These are phyloP conservation scores for Oryza coarctata DNA, from an alignment of 176 grass and related monocot species.

Conservation along the genomic window DNA sequence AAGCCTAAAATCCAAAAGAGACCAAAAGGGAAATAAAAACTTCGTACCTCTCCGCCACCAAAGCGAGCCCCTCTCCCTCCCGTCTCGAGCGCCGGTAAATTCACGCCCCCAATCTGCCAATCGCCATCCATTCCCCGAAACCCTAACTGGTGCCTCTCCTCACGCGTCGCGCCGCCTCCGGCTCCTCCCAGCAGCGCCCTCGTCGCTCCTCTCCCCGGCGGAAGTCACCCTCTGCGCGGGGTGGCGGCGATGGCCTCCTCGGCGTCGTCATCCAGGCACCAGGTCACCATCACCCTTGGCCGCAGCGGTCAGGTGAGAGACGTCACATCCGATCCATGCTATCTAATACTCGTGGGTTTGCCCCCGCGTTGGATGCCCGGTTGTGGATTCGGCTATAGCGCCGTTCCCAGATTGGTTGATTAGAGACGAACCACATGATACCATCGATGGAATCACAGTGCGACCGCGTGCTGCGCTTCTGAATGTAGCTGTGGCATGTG, in stretches of 20 bases:
- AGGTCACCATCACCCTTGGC: conserved; percentile 75
- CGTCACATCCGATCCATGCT: not conserved
- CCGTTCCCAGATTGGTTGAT: conserved; percentile 3
- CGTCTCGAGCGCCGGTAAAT: conserved; percentile 13
- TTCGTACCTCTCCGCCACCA: not conserved
- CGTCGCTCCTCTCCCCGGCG: not conserved
- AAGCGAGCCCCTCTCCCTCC: not conserved
- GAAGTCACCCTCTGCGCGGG: not conserved
- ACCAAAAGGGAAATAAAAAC: not conserved
- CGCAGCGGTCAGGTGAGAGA: conserved; percentile 67
- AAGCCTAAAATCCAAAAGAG: not conserved
- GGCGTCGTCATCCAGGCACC: conserved; percentile 40
- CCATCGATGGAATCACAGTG: not conserved
- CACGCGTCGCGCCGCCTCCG: not conserved
- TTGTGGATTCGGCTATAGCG: not conserved
- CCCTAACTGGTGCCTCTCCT: conserved; percentile 10
- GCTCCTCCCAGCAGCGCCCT: not conserved
- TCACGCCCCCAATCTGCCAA: not conserved
- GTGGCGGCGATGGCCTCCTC: conserved; percentile 40
- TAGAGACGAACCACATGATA: conserved; percentile 10
- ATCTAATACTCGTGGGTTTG: not conserved
- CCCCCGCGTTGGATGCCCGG: not conserved
- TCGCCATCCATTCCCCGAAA: conserved; percentile 24
- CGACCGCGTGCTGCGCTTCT: not conserved
- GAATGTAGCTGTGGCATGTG: not conserved